These are phyloP conservation scores for Phytophthora citrophthora DNA, from an alignment of 352 stramenopile species.

Conservation along the genomic window DNA sequence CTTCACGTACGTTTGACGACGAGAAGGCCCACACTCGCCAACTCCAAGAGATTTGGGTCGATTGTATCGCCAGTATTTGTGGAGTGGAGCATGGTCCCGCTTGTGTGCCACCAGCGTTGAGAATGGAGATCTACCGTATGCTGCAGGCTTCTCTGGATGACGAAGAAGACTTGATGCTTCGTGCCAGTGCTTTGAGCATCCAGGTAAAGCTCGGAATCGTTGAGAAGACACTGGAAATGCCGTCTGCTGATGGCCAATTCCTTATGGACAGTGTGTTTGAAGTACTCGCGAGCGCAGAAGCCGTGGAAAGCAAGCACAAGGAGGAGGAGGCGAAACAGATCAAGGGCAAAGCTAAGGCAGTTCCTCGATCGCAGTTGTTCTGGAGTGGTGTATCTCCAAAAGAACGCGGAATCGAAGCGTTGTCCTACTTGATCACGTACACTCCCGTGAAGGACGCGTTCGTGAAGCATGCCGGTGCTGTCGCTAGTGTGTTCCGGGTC, in stretches of 20 bases:
- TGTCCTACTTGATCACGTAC: conserved; percentile 88
- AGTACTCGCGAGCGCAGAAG: conserved; percentile 68
- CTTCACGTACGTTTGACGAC: conserved; percentile 56
- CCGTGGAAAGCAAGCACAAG: conserved; percentile 50
- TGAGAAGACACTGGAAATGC: conserved; percentile 80
- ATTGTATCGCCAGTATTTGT: conserved; percentile 81
- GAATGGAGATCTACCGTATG: conserved; percentile 83
- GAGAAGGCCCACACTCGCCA: conserved; percentile 52
- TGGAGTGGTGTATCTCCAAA: conserved; percentile 79
- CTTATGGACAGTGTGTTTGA: conserved; percentile 79
- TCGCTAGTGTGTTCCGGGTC: conserved; percentile 75
- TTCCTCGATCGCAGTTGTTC: conserved; percentile 49
- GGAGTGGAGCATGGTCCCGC: conserved; percentile 74
- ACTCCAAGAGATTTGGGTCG: conserved; percentile 82
- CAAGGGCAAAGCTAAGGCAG: conserved; percentile 21
- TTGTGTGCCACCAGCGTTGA: conserved; percentile 66
- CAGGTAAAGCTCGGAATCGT: conserved; percentile 85
- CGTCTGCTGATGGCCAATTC: conserved; percentile 64
- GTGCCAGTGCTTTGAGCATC: conserved; percentile 78
- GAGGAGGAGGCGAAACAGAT: conserved; percentile 26
- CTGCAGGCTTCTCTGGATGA: conserved; percentile 71
- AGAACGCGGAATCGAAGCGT: conserved; percentile 81
- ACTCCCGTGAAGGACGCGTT: conserved; percentile 84
- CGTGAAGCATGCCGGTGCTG: conserved; percentile 55
- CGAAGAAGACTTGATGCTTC: conserved; percentile 74